These are phyloP conservation scores for Penicillium tannophilum DNA, from an alignment of 495 filamentous ascomycete genomes.

Conservation along the genomic window DNA sequence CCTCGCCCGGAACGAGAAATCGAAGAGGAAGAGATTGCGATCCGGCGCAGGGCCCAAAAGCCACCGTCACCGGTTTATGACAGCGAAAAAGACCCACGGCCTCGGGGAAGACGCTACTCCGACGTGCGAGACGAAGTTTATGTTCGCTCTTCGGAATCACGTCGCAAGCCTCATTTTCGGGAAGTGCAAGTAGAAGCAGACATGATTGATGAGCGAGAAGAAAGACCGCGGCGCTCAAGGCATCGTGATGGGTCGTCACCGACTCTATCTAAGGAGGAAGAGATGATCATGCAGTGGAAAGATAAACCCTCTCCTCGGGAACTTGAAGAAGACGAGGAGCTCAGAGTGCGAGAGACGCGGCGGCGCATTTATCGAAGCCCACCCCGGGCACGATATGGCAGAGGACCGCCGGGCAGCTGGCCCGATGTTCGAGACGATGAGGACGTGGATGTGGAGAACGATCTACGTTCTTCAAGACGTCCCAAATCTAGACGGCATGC, in stretches of 20 bases:
- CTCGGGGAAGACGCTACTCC: constrained; percentile 21
- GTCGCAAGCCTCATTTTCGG: constrained; percentile 13
- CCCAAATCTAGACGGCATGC: too few relatives aligned
- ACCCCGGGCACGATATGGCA: constrained; percentile 9
- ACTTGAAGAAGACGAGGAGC: constrained; percentile 21
- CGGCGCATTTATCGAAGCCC: constrained; percentile 11
- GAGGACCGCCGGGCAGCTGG: constrained; percentile 14
- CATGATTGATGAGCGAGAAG: constrained; percentile 16
- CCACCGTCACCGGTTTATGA: constrained; percentile 19
- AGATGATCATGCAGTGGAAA: constrained; percentile 20
- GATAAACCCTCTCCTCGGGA: constrained; percentile 21
- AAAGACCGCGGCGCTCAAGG: constrained; percentile 1
- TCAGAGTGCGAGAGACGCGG: constrained; percentile 10
- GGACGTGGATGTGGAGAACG: neutral
- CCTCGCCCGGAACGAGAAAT: constrained; percentile 26
- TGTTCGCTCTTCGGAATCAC: constrained; percentile 12
- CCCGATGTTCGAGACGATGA: constrained; percentile 11
- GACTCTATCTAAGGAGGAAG: constrained; percentile 7
- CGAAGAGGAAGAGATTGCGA: constrained; percentile 30
- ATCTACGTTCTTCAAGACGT: neutral
- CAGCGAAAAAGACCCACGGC: constrained; percentile 35
- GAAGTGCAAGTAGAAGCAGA: constrained; percentile 17
- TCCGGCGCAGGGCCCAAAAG: constrained; percentile 26
- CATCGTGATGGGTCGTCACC: neutral
- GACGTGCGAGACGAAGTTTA: constrained; percentile 25